Evolutionary conservation across 2,329 filamentous ascomycete species (phyloP).

Genomic region (Metarhizium brunneum): DNA sequence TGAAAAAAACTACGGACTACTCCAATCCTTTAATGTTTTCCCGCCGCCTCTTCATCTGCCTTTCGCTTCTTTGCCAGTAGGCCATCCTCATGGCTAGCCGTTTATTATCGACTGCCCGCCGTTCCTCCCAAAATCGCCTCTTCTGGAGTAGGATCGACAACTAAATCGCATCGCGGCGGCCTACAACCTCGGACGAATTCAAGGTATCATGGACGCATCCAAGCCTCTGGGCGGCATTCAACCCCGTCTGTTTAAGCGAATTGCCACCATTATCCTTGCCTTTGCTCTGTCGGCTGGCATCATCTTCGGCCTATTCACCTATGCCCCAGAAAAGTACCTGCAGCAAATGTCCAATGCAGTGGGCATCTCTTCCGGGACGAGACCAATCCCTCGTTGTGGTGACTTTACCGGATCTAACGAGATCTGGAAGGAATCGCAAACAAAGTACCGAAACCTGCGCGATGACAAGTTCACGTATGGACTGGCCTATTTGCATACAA

Average conservation of each 20-base stretch:
- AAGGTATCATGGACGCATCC: slow-evolving; percentile 1
- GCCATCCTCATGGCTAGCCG: not conserved
- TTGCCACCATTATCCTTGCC: slow-evolving; percentile 1
- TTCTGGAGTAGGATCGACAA: no score
- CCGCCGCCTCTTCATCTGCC: not conserved
- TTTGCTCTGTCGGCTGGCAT: slow-evolving; percentile 1
- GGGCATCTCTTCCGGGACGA: not conserved
- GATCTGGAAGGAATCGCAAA: slow-evolving; percentile 13
- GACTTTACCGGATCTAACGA: slow-evolving; percentile 3
- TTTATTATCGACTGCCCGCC: not conserved
- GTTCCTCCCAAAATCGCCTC: no score
- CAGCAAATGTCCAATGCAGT: not conserved
- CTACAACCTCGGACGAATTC: not conserved
- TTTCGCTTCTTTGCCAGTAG: not conserved
- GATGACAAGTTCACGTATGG: slow-evolving; percentile 25
- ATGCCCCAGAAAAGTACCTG: slow-evolving; percentile 2
- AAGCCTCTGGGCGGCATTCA: not conserved
- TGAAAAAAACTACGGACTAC: no score
- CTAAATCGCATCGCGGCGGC: not conserved
- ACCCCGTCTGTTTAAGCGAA: slow-evolving; percentile 1
- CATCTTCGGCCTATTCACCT: not conserved
- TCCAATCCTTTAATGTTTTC: not conserved
- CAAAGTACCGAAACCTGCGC: slow-evolving; percentile 15
- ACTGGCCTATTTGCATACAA: not conserved
- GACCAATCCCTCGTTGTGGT: not conserved